These are phyloP conservation scores for Hemileia vastatrix DNA, from an alignment of 1,284 basidiomycete species.

Conservation along the genomic window DNA sequence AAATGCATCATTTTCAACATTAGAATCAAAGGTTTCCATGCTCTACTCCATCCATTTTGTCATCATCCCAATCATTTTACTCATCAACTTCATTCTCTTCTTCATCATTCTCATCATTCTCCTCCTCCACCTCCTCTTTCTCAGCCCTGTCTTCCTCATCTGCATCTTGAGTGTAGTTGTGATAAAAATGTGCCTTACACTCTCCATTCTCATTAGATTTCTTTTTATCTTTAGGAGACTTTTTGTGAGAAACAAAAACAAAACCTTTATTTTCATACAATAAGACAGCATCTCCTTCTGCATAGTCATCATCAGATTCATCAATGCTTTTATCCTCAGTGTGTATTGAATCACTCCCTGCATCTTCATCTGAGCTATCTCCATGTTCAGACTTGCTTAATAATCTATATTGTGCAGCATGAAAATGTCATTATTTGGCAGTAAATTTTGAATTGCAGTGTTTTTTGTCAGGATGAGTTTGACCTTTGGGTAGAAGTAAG, in stretches of 20 bases:
- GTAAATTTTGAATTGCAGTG: neutral
- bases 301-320: neutral
- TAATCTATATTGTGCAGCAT: neutral
- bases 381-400: neutral
- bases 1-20: too few species aligned
- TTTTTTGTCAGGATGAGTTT: conserved; percentile 2
- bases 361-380: neutral
- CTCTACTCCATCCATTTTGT: too few species aligned
- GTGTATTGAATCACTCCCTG: conserved; percentile 9
- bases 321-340: neutral
- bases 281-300: conserved; percentile 1
- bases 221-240: too few species aligned
- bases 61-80: too few species aligned
- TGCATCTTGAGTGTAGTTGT: too few species aligned
- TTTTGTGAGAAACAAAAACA: too few species aligned
- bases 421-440: conserved; percentile 1
- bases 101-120: neutral
- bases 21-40: too few species aligned
- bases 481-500: neutral
- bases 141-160: too few species aligned
- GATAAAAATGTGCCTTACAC: too few species aligned
- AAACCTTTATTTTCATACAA: conserved; percentile 2
- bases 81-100: too few species aligned
- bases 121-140: neutral
- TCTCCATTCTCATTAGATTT: too few species aligned